Percentiles rank a stretch among this genome's conserved stretches.
Conservation (phyloP, 768 basidiomycete genomes). For the Rhodosporidiobolus sp. region DNA sequence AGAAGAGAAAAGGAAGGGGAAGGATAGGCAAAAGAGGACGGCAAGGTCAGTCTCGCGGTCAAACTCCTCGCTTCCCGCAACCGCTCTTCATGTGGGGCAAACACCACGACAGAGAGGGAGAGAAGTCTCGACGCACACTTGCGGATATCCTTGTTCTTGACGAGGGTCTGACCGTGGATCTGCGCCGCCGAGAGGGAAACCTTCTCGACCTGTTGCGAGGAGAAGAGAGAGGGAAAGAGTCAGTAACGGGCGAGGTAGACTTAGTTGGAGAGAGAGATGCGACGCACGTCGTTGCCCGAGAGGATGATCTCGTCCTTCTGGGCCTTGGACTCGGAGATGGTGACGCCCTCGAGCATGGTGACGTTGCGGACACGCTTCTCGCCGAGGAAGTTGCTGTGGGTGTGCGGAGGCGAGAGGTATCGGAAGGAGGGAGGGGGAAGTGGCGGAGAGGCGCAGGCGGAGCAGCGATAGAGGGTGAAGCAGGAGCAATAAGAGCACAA, state of each 20-base stretch:
- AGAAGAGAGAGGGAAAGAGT: conserved; percentile 37
- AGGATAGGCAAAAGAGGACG: too few relatives aligned
- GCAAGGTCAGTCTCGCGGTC: too few relatives aligned
- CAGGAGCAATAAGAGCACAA: not conserved
- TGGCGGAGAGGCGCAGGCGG: not conserved
- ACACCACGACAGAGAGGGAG: not conserved
- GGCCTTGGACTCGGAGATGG: conserved; percentile 74
- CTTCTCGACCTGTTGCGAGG: conserved; percentile 79
- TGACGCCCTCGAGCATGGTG: conserved; percentile 84
- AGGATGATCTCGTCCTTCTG: conserved; percentile 75
- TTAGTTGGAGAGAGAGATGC: conserved; percentile 39
- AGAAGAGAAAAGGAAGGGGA: too few relatives aligned
- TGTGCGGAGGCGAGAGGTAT: not conserved
- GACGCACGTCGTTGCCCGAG: conserved; percentile 44
- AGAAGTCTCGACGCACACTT: conserved; percentile 56
- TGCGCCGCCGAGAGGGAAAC: conserved; percentile 99
- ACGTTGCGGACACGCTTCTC: conserved; percentile 86
- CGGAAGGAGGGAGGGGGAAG: not conserved
- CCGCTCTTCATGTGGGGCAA: too few relatives aligned
- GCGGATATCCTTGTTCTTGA: conserved; percentile 98
- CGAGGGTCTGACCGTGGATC: conserved; percentile 92
- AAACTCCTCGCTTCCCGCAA: not conserved
- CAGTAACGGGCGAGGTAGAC: too few relatives aligned
- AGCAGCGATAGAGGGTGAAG: not conserved
- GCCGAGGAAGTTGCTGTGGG: conserved; percentile 41